These are phyloP conservation scores for Cercospora janseana DNA, from an alignment of 2,329 filamentous ascomycete genomes.

Conservation along the genomic window DNA sequence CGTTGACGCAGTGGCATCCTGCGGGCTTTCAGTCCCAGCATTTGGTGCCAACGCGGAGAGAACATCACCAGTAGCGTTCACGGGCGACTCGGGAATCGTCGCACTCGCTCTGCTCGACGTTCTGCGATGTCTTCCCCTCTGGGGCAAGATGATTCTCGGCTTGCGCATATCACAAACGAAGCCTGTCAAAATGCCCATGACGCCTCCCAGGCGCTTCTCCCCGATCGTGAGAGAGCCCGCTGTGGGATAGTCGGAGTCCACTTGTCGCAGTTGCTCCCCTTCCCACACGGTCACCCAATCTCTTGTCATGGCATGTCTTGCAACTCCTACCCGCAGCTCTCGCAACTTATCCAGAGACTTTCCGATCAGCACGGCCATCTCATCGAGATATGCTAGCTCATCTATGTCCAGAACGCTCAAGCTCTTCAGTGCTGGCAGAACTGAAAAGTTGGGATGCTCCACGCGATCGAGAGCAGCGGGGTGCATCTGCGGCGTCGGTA, in stretches of 20 bases:
- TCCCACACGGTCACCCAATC: slow-evolving; percentile 65
- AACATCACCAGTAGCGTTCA: slow-evolving; percentile 3
- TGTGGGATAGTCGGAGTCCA: slow-evolving; percentile 61
- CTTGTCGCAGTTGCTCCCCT: slow-evolving; percentile 60
- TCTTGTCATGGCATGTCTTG: slow-evolving; percentile 51
- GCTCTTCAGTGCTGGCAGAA: slow-evolving; percentile 71
- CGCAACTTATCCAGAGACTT: slow-evolving; percentile 64
- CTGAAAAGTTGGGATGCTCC: slow-evolving; percentile 77
- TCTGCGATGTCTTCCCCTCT: slow-evolving; percentile 20
- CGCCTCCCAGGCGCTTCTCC: slow-evolving; percentile 64
- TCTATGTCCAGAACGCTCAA: slow-evolving; percentile 78
- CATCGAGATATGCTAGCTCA: slow-evolving; percentile 76
- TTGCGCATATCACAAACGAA: slow-evolving; percentile 60
- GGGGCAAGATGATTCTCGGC: slow-evolving; percentile 29
- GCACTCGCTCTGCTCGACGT: slow-evolving; percentile 13
- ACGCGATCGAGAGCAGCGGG: slow-evolving; percentile 52
- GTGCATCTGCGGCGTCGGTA: slow-evolving; percentile 21
- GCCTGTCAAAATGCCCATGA: slow-evolving; percentile 66
- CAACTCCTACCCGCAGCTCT: slow-evolving; percentile 73
- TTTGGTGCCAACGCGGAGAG: slow-evolving; percentile 4
- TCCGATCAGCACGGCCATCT: slow-evolving; percentile 74
- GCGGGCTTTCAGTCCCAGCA: slow-evolving; percentile 19
- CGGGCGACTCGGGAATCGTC: slow-evolving; percentile 4
- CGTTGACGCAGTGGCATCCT: slow-evolving; percentile 17
- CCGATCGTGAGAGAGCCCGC: slow-evolving; percentile 49